Evolutionary conservation across 2,329 filamentous ascomycete species (phyloP).

Genomic region (Aspergillus neotritici): DNA sequence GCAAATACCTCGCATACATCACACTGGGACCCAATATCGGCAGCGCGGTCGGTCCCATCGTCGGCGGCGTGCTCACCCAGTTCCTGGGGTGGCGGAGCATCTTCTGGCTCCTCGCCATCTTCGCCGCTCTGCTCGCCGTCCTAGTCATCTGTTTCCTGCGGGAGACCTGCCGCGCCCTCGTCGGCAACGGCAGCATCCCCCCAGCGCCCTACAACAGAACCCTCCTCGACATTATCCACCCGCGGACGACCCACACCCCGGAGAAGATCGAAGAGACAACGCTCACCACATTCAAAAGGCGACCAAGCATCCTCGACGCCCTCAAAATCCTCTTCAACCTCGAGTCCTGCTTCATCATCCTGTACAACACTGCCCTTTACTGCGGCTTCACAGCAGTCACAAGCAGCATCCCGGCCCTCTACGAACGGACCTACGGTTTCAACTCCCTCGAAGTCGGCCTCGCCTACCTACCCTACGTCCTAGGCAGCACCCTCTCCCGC

Average conservation of each 20-base stretch:
- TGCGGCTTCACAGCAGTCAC: conserved; percentile 34
- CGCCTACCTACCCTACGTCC: conserved; percentile 20
- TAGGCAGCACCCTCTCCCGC: conserved; percentile 20
- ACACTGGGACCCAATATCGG: conserved; percentile 20
- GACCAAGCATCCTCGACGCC: not conserved
- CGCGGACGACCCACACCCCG: not conserved
- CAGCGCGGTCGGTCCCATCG: conserved; percentile 24
- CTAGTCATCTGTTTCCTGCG: conserved; percentile 16
- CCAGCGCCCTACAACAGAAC: conserved; percentile 11
- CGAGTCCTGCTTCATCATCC: conserved; percentile 27
- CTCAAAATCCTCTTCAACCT: conserved; percentile 21
- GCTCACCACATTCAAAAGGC: not conserved
- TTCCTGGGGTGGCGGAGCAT: conserved; percentile 25
- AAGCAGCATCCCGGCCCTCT: conserved; percentile 27
- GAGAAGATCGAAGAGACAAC: not conserved
- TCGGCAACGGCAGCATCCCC: conserved; percentile 26
- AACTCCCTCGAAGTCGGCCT: conserved; percentile 15
- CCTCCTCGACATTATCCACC: conserved; percentile 3
- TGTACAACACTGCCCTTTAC: conserved; percentile 26
- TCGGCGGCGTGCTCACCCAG: conserved; percentile 25
- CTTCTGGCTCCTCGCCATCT: conserved; percentile 29
- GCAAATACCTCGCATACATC: conserved; percentile 26
- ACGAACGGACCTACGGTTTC: conserved; percentile 29
- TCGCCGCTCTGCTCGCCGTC: conserved; percentile 17
- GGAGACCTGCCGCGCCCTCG: conserved; percentile 30